These are phyloP conservation scores for Solanum appendiculatum DNA, from an alignment of 257 asterid species.

Conservation along the genomic window DNA sequence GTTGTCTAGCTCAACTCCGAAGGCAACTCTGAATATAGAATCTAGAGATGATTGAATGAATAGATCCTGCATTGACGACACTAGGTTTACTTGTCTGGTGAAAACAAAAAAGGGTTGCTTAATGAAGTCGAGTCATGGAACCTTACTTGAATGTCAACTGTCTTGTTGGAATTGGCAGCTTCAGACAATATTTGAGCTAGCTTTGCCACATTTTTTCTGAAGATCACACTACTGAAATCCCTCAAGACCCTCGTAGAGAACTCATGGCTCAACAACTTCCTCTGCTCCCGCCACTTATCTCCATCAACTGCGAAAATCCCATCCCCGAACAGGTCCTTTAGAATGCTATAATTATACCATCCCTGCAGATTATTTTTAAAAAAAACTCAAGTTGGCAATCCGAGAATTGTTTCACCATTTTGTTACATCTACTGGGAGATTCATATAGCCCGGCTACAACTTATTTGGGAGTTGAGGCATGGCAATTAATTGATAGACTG, in stretches of 20 bases:
- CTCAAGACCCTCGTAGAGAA: conserved; percentile 30
- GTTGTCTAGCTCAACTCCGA: no score
- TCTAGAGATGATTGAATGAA: no score
- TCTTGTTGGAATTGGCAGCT: conserved; percentile 12
- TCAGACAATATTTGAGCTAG: conserved; percentile 16
- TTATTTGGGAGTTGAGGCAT: not conserved
- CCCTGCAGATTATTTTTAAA: conserved; percentile 19
- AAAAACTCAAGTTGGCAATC: not conserved
- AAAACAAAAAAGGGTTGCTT: not conserved
- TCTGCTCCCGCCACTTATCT: conserved; percentile 31
- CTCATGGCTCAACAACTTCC: conserved; percentile 37
- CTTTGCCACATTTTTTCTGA: conserved; percentile 24
- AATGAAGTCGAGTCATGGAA: not conserved
- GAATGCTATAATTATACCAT: conserved; percentile 7
- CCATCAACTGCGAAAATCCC: conserved; percentile 41
- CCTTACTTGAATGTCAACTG: conserved; percentile 4
- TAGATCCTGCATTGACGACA: no score
- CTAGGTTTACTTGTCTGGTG: not conserved
- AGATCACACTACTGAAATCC: conserved; percentile 29
- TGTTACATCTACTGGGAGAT: not conserved
- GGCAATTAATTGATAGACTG: not conserved
- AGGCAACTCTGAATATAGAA: no score
- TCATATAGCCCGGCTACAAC: not conserved
- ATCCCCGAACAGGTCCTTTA: conserved; percentile 38
- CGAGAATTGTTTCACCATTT: not conserved